phyloP scores from a whole-genome alignment of 2,329 filamentous ascomycete genomes.

The Colletotrichum kahawae region DNA sequence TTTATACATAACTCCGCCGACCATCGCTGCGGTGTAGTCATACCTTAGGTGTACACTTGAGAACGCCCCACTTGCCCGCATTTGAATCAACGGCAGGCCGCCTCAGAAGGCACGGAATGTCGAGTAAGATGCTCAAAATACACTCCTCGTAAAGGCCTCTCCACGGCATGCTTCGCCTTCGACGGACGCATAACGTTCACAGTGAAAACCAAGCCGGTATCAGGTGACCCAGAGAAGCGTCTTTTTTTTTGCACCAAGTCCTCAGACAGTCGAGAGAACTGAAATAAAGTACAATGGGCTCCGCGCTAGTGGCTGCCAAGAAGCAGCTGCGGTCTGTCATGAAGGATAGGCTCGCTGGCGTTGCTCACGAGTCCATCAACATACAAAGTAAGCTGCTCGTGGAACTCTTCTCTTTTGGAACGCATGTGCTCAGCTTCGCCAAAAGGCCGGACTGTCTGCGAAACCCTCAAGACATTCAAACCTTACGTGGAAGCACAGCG shows the following conservation, averaged over 20 bases:
- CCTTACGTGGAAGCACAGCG: slow-evolving; percentile 78
- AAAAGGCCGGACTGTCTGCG: slow-evolving; percentile 69
- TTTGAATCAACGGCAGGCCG: not conserved
- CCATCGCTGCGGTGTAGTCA: not conserved
- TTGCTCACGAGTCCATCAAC: slow-evolving; percentile 66
- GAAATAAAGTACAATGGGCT: slow-evolving; percentile 46
- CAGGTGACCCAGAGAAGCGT: not conserved
- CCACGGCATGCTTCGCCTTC: not conserved
- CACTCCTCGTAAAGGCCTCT: not conserved
- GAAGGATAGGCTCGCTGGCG: slow-evolving; percentile 65
- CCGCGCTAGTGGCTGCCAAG: slow-evolving; percentile 69
- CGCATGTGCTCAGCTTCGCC: not conserved
- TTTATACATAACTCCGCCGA: not conserved
- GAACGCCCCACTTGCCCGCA: not conserved
- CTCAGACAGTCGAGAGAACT: not conserved
- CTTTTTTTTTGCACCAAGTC: not conserved
- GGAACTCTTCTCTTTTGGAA: not conserved
- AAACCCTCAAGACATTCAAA: slow-evolving; percentile 67
- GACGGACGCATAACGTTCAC: not conserved
- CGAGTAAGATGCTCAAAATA: not conserved
- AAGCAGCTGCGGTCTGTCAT: slow-evolving; percentile 75
- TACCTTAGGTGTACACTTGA: not conserved
- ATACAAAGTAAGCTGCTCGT: slow-evolving; percentile 69
- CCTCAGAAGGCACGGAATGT: not conserved
- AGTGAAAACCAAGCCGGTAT: not conserved